A percentile compares a stretch with the other conserved stretches of the same genome.
Conservation (phyloP, 2,329 filamentous ascomycete genomes). For the Alternaria sp. region DNA sequence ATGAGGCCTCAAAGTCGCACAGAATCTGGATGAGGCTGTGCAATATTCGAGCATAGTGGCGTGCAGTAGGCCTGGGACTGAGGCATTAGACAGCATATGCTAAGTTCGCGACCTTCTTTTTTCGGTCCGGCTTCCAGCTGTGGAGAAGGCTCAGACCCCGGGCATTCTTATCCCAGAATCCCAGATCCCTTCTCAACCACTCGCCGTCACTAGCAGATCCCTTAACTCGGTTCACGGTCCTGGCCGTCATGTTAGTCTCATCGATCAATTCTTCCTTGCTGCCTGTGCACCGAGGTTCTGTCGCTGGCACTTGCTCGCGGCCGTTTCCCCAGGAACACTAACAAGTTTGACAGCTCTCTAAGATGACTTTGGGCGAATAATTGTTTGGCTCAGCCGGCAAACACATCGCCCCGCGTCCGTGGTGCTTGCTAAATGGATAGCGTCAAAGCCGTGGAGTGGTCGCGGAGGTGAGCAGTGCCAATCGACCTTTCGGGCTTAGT, state of each 20-base stretch:
- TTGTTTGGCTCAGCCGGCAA: conserved; percentile 9
- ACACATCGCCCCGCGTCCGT: conserved; percentile 17
- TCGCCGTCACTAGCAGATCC: conserved; percentile 5
- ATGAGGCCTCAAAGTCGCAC: background rate
- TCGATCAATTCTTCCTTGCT: background rate
- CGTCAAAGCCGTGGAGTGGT: conserved; percentile 21
- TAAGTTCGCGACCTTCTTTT: conserved; percentile 6
- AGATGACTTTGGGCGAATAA: background rate
- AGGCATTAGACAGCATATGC: background rate
- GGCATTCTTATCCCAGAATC: conserved; percentile 6
- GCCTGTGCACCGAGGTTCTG: background rate
- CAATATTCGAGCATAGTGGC: background rate
- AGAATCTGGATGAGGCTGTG: background rate
- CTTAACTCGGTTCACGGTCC: conserved; percentile 12
- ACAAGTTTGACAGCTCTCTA: conserved; percentile 3
- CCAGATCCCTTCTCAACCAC: background rate
- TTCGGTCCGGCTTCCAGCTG: conserved; percentile 14
- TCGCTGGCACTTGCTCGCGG: background rate
- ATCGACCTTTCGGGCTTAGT: conserved; percentile 15
- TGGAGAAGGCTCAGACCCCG: conserved; percentile 8
- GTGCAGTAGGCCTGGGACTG: conserved; percentile 1
- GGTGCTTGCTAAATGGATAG: conserved; percentile 10
- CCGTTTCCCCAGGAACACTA: background rate
- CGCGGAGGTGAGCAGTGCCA: conserved; percentile 15
- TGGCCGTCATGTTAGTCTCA: background rate